Conservation (phyloP, 1,284 basidiomycete species). For the Meira nashicola region DNA sequence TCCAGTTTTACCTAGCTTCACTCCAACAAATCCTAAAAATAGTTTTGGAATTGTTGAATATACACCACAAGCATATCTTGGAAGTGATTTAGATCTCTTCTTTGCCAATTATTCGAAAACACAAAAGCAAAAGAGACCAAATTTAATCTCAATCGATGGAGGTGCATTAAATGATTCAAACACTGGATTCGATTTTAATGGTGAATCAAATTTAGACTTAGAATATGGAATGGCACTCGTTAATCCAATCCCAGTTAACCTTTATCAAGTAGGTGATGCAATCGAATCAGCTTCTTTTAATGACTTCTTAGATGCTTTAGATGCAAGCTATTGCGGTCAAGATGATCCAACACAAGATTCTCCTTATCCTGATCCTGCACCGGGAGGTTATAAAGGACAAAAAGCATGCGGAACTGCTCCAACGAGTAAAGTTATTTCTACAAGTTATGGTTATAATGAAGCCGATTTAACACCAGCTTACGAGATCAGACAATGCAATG, state of each 20-base stretch:
- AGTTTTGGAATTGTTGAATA: slow-evolving; percentile 59
- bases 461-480: slow-evolving; percentile 55
- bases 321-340: slow-evolving; percentile 61
- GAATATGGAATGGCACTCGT: slow-evolving; percentile 59
- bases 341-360: slow-evolving; percentile 62
- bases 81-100: slow-evolving; percentile 58
- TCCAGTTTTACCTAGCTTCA: slow-evolving; percentile 51
- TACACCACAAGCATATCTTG: slow-evolving; percentile 58
- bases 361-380: slow-evolving; percentile 55
- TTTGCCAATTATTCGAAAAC: slow-evolving; percentile 55
- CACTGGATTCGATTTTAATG: slow-evolving; percentile 55
- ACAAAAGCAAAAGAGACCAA: slow-evolving; percentile 53
- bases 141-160: slow-evolving; percentile 57
- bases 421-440: slow-evolving; percentile 60
- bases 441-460: slow-evolving; percentile 58
- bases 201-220: slow-evolving; percentile 60
- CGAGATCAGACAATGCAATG: slow-evolving; percentile 60
- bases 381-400: slow-evolving; percentile 55
- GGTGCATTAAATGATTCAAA: slow-evolving; percentile 54
- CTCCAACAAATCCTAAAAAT: slow-evolving; percentile 58
- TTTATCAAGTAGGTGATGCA: slow-evolving; percentile 59
- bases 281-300: slow-evolving; percentile 35
- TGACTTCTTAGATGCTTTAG: slow-evolving; percentile 56
- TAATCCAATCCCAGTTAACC: slow-evolving; percentile 55
- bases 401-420: slow-evolving; percentile 60